A percentile compares a stretch with the other conserved stretches of the same genome.
phyloP scores from a whole-genome alignment of 495 filamentous ascomycete species.

The Hyaloscypha variabilis region DNA sequence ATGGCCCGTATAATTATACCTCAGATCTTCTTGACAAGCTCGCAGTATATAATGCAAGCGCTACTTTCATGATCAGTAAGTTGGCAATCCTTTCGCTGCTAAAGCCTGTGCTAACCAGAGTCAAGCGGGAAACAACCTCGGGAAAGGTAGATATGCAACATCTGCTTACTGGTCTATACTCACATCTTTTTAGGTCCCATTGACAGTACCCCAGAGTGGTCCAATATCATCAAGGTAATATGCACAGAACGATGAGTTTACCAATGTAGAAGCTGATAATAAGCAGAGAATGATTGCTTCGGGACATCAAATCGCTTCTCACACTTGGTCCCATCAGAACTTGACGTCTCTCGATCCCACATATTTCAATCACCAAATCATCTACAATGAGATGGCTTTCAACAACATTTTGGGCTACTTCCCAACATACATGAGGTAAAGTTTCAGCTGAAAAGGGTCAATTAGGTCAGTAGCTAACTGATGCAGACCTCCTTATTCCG shows the following conservation, averaged over 20 bases:
- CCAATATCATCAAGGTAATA: constrained; percentile 25
- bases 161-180: background rate
- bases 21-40: constrained; percentile 64
- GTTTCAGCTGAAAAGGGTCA: constrained; percentile 24
- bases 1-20: constrained; percentile 69
- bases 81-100: constrained; percentile 44
- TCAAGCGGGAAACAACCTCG: constrained; percentile 57
- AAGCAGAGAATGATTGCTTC: constrained; percentile 61
- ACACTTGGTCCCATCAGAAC: constrained; percentile 85
- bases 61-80: constrained; percentile 72
- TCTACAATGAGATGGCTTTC: constrained; percentile 79
- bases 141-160: constrained; percentile 26
- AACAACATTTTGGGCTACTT: constrained; percentile 79
- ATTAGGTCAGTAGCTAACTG: constrained; percentile 7
- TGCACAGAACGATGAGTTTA: background rate
- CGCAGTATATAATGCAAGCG: constrained; percentile 55
- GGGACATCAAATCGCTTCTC: constrained; percentile 80
- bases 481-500: constrained; percentile 69
- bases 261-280: background rate
- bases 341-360: constrained; percentile 57
- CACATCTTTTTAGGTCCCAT: constrained; percentile 16
- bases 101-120: constrained; percentile 45
- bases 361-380: constrained; percentile 67
- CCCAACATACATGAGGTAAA: constrained; percentile 74
- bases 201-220: constrained; percentile 25